Evolutionary conservation across 257 asterid genomes (phyloP), one percentile per base, ranked within the genome.

Genomic region (Primulina eburnea): DNA sequence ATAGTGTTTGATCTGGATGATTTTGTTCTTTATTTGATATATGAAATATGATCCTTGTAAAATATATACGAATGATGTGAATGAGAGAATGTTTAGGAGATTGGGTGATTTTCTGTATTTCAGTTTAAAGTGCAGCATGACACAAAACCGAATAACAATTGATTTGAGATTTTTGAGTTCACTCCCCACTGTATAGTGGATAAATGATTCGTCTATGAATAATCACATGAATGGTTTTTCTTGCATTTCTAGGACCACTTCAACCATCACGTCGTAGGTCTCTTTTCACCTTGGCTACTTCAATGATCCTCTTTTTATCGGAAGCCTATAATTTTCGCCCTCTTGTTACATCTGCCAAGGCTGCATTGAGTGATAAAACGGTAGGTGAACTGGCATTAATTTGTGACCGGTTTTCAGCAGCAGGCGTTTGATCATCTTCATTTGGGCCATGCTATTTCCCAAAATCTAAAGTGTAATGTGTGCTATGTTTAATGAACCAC

Each of bases 181-280:
- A 11, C n/a, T 72, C 35, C 29, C 65, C 57, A n/a, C 30, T 68
- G 12, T 37, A 59, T 37, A 59, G 29, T 62, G 71, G 65, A 47
- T 20, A 30, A 8, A 17, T 24, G 29, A 43, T 70, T 53, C 21
- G 68, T 10, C 33, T 38, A 37, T 58, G 53, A 50, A 28, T n/a
- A 16, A 20, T 65, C 67, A 60, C 67, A 53, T 73, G 65, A 67
- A 67, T 67, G 56, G 43, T 65, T 62, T 62, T 69, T 40, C 62
- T 30, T 32, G 28, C 76, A 67, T 78, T 76, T 79, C 62, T 74
- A 89, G 96, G 93, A 24, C 73, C 77, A 60, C 86, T 85, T 72
- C 94, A 78, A 71, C 89, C 96, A 70, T 89, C 91, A 40, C 88
- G 82, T 8, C 80, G 91, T 62, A 76, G 96, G 77, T 89, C 94